phyloP scores from a whole-genome alignment of 2,329 filamentous ascomycete species.

The Neofusicoccum kwambonambiense region DNA sequence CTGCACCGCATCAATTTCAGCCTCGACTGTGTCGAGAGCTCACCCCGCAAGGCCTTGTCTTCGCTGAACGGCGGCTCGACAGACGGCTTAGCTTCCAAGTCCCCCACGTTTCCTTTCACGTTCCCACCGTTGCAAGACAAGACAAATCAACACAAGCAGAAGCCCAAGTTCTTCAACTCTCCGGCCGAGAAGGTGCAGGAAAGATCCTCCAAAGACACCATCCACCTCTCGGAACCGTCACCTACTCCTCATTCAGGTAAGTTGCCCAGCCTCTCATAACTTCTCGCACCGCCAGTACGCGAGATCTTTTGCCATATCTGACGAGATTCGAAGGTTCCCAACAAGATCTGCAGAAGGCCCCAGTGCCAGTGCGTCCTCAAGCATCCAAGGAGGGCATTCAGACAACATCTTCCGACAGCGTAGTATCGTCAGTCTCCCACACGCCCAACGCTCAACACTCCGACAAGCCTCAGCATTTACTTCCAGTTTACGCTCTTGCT shows the following conservation, averaged over 20 bases:
- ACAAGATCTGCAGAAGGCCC: too few species aligned
- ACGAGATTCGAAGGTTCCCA: too few species aligned
- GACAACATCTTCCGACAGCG: too few species aligned
- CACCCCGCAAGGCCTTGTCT: background rate
- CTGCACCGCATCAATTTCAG: constrained; percentile 14
- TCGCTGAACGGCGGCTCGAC: background rate
- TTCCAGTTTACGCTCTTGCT: background rate
- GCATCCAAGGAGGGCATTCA: too few species aligned
- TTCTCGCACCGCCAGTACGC: background rate
- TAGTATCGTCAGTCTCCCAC: background rate
- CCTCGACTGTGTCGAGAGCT: background rate
- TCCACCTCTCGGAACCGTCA: background rate
- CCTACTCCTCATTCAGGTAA: background rate
- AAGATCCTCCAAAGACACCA: background rate
- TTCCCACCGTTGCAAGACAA: background rate
- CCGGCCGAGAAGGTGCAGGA: background rate
- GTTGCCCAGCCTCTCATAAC: background rate
- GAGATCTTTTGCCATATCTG: background rate
- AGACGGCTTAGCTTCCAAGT: background rate
- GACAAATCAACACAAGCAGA: background rate
- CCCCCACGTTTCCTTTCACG: background rate
- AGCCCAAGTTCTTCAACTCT: too few species aligned
- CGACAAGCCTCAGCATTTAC: background rate
- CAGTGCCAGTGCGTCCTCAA: too few species aligned
- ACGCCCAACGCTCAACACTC: background rate